These are phyloP conservation scores for Tulasnella sp. DNA, from an alignment of 768 basidiomycete genomes.

Conservation along the genomic window DNA sequence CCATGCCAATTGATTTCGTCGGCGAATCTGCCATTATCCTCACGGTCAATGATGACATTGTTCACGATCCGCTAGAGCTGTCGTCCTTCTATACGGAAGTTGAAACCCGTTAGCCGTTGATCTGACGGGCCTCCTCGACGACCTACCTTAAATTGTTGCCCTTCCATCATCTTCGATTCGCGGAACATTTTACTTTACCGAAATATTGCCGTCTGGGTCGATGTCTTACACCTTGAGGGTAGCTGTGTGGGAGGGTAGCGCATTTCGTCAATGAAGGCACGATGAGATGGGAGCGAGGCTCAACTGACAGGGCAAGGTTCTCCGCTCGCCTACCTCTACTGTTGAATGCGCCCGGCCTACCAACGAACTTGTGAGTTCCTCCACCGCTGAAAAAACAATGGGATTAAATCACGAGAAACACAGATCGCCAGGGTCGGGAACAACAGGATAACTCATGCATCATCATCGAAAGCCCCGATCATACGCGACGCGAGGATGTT, in stretches of 20 bases:
- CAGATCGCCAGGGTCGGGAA: neutral
- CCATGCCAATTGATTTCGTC: too few species aligned
- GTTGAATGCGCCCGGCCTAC: conserved; percentile 89
- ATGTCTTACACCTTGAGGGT: conserved; percentile 99
- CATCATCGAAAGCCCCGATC: conserved; percentile 99
- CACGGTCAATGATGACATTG: conserved; percentile 99
- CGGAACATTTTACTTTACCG: conserved; percentile 97
- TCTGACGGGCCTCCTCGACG: neutral
- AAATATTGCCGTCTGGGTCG: conserved; percentile 95
- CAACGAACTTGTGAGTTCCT: conserved; percentile 97
- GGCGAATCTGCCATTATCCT: conserved; percentile 70
- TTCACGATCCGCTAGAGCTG: conserved; percentile 99
- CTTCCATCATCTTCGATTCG: conserved; percentile 99
- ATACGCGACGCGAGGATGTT: conserved; percentile 47
- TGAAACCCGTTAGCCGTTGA: neutral
- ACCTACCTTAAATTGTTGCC: conserved; percentile 89
- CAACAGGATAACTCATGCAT: conserved; percentile 68
- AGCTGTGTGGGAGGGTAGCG: conserved; percentile 49
- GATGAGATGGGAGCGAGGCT: neutral
- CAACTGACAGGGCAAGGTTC: conserved; percentile 86
- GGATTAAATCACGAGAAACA: neutral
- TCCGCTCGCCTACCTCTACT: conserved; percentile 97
- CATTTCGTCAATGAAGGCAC: conserved; percentile 14
- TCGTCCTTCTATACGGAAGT: conserved; percentile 56
- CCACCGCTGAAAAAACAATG: conserved; percentile 63